Percentiles rank a stretch among this genome's conserved stretches.
Conservation (phyloP, 345 rosid species). For the Corchorus olitorius region DNA sequence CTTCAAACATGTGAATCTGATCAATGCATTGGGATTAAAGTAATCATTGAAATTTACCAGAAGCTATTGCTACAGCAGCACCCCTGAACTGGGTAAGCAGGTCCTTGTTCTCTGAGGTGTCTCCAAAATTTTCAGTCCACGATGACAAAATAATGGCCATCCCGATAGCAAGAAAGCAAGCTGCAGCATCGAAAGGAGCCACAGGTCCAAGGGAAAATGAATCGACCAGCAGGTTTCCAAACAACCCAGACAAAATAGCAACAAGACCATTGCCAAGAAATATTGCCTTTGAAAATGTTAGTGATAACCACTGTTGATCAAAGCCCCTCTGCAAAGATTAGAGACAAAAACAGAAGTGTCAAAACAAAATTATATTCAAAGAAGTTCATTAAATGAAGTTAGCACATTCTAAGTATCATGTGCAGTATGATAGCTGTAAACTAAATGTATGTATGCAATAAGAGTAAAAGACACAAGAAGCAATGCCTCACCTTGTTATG, state of each 20-base stretch:
- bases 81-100: constrained; percentile 86
- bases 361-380: not conserved
- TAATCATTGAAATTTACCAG: constrained; percentile 55
- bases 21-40: constrained; percentile 12
- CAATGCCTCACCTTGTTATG: constrained; percentile 72
- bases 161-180: constrained; percentile 91
- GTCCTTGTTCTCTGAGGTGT: constrained; percentile 89
- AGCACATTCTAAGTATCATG: not conserved
- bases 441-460: not conserved
- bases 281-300: constrained; percentile 92
- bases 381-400: constrained; percentile 3
- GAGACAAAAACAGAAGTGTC: not conserved
- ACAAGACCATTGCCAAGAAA: constrained; percentile 94
- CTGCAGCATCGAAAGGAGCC: constrained; percentile 96
- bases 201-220: constrained; percentile 90
- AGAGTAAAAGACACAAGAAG: constrained; percentile 4
- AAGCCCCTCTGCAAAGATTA: constrained; percentile 70
- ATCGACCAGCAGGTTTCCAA: constrained; percentile 84
- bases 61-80: constrained; percentile 92
- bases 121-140: constrained; percentile 91
- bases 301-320: constrained; percentile 88
- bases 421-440: not conserved
- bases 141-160: constrained; percentile 81
- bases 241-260: constrained; percentile 83
- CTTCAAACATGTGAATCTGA: constrained; percentile 16